Percentiles rank a stretch among this genome's conserved stretches.
These are phyloP conservation scores for Diphasiastrum complanatum DNA, from an alignment of 83 land plant genomes.

Conservation along the genomic window DNA sequence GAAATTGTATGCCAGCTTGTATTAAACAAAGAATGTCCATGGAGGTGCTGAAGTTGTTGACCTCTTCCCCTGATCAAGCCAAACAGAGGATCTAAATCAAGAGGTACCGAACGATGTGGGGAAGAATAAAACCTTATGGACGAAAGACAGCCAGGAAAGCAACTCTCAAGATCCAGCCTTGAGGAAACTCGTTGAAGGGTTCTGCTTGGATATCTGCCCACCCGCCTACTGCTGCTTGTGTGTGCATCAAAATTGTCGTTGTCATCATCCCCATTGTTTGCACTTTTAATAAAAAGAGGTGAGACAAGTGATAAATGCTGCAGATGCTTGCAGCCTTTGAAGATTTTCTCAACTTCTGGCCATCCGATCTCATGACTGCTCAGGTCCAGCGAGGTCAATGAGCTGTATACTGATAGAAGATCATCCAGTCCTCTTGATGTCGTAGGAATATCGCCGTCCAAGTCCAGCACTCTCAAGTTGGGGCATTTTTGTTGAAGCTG, in stretches of 20 bases:
- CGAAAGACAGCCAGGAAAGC: slow-evolving; percentile 6
- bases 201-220: not conserved
- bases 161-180: not conserved
- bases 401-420: slow-evolving; percentile 3
- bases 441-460: slow-evolving; percentile 2
- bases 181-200: not conserved
- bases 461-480: slow-evolving; percentile 1
- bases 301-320: slow-evolving; percentile 20
- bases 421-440: slow-evolving; percentile 6
- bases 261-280: slow-evolving; percentile 4
- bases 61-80: not conserved
- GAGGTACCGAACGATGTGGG: slow-evolving; percentile 15
- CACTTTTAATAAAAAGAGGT: slow-evolving; percentile 1
- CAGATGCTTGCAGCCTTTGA: slow-evolving; percentile 2
- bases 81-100: slow-evolving; percentile 2
- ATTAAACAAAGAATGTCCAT: slow-evolving; percentile 7
- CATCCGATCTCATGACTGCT: slow-evolving; percentile 13
- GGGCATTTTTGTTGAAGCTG: slow-evolving; percentile 4
- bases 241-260: not conserved
- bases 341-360: slow-evolving; percentile 11
- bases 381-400: slow-evolving; percentile 11
- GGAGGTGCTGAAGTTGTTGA: not conserved
- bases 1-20: slow-evolving; percentile 14
- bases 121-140: slow-evolving; percentile 11
- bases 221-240: slow-evolving; percentile 2